phyloP scores from a whole-genome alignment of 73 alveolate genomes.

The Paramecium bursaria region DNA sequence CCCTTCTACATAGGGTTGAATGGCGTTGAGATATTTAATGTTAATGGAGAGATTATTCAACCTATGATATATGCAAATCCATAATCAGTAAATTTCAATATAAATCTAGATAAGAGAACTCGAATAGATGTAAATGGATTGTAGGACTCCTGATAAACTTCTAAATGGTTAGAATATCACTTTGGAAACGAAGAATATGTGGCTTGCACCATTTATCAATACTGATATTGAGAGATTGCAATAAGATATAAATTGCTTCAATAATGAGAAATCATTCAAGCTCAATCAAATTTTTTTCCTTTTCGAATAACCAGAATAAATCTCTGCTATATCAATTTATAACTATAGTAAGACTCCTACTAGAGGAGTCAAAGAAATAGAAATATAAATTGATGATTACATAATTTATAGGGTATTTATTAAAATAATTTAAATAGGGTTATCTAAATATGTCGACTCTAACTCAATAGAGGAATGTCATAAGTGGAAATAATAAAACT shows the following conservation, averaged over 20 bases:
- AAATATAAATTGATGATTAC: slow-evolving; percentile 81
- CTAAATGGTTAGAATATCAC: slow-evolving; percentile 79
- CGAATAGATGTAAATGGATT: slow-evolving; percentile 81
- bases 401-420: slow-evolving; percentile 74
- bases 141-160: slow-evolving; percentile 83
- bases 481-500: slow-evolving; percentile 38
- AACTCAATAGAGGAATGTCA: neutral
- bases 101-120: too few species aligned
- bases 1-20: slow-evolving; percentile 85
- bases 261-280: slow-evolving; percentile 23
- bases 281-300: slow-evolving; percentile 70
- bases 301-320: slow-evolving; percentile 76
- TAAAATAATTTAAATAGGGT: neutral
- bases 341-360: slow-evolving; percentile 85
- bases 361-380: slow-evolving; percentile 88
- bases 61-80: slow-evolving; percentile 71
- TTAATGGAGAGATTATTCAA: slow-evolving; percentile 21
- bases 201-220: slow-evolving; percentile 89
- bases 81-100: slow-evolving; percentile 68
- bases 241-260: slow-evolving; percentile 21
- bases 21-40: slow-evolving; percentile 83
- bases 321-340: slow-evolving; percentile 80
- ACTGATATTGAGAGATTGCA: slow-evolving; percentile 69
- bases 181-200: slow-evolving; percentile 79
- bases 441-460: slow-evolving; percentile 31